Evolutionary conservation across 2,329 filamentous ascomycete genomes (phyloP), one percentile per base, ranked within the genome.

Genomic region (Cladosporium sp.): DNA sequence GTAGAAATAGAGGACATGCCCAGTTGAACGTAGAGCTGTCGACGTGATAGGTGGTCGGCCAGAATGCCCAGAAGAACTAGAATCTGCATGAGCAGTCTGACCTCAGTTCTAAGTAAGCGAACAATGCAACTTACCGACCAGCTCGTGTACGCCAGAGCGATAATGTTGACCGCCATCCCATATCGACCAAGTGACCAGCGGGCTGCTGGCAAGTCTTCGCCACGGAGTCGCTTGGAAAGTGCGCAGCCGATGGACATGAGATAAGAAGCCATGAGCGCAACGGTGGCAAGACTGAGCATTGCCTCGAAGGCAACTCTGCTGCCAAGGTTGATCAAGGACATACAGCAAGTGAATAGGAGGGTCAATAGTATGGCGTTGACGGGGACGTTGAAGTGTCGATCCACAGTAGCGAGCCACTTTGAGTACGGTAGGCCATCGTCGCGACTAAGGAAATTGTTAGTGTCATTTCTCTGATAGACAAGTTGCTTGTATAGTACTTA

Each of bases 201-300:
- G n/a, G 62, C 61, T 6, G 51, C 59, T 1, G 66, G 67, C 2
- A 68, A 55, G 20, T 55, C 25, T 39, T 67, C 58, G 11, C 66
- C 64, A 28, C 61, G 59, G 14, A 68, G 19, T 30, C 65, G 60
- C 38, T 60, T 59, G 22, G 61, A 45, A 14, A 62, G 55, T 4
- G 65, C 58, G 17, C 70, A 70, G 50, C 72, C 72, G 58, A 78
- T 76, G 20, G 67, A 71, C 56, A 78, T 67, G 40, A 73, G 66
- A 66, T 77, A 78, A 9, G 74, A 74, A 5, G 72, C 72, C 69
- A 77, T 72, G 3, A 75, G 64, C 3, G 71, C 70, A 2, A 73
- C 70, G 9, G 73, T 65, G 45, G 70, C 70, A 11, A 77, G 69
- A 0, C 73, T 75, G 37, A 75, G 71, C 59, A 77, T 66, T 51